Evolutionary conservation across 805 yeast genomes (phyloP), one percentile per base, ranked within the genome.

Genomic region (Diddensiella santjacobensis): DNA sequence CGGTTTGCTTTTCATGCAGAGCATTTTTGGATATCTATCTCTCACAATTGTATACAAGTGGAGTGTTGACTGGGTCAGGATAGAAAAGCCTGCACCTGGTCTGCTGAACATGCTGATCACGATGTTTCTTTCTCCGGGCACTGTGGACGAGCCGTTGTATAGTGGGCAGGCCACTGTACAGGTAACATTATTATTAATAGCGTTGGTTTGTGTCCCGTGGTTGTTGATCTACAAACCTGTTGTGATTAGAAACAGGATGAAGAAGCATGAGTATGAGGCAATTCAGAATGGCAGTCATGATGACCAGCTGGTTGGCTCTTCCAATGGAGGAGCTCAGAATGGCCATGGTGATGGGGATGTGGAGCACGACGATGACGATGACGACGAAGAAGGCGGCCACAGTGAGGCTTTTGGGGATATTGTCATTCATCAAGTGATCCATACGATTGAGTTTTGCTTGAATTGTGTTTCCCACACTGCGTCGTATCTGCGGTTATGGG

Each of bases 391-490:
- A 17, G 79, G 71, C 45, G 80, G 71, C 40, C 75, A 75, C 54
- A 79, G 72, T 33, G 82, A 70, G 40, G 83, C 82, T 60, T 87
- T 91, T 64, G 97, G 97, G 41, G 99, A 91, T 61, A 80, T 93
- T 29, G 84, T 91, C 83, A 91, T 91, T 58, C 96, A 91, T 68
- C 99, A 91, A 70, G 96, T 91, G 20, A 91, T 91, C 58, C 97
- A 93, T 68, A 93, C 99, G 8, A 91, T 91, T 64, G 99, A 91
- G 73, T 91, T 93, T 71, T 91, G 99, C 64, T 76, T 91, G 63
- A 93, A 93, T 69, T 87, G 96, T 73, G 96, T 91, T 26, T 87
- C 96, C n/a, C 99, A 91, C 67, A 91, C 99, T 1, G 99, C 99
- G 0, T 91, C 98, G 0, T 91, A 91, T 63, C 74, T 91, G 58